Evolutionary conservation across 2,329 filamentous ascomycete species (phyloP).

Genomic region (Xylogone sp.): DNA sequence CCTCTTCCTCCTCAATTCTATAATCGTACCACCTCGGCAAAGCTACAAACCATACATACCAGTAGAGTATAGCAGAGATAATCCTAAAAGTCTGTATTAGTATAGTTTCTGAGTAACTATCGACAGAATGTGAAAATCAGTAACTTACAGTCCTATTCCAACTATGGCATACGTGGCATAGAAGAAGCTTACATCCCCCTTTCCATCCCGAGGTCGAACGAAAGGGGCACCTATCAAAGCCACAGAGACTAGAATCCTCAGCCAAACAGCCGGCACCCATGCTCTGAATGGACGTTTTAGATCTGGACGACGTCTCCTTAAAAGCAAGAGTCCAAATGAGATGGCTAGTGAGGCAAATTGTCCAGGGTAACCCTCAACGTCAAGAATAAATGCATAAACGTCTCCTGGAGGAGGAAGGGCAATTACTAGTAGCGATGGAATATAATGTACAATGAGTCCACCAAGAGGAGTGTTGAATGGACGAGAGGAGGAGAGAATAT

Average conservation of each 20-base stretch:
- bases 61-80: constrained; percentile 57
- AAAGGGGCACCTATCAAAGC: constrained; percentile 32
- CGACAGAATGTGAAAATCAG: background rate
- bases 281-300: constrained; percentile 24
- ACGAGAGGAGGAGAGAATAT: constrained; percentile 25
- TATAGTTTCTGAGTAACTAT: constrained; percentile 1
- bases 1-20: constrained; percentile 56
- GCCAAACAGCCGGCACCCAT: constrained; percentile 27
- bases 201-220: constrained; percentile 34
- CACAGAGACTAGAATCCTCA: constrained; percentile 21
- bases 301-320: constrained; percentile 51
- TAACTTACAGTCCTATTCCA: constrained; percentile 47
- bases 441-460: constrained; percentile 54
- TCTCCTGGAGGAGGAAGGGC: constrained; percentile 43
- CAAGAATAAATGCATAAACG: constrained; percentile 31
- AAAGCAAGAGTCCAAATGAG: constrained; percentile 31
- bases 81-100: constrained; percentile 40
- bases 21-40: constrained; percentile 59
- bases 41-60: constrained; percentile 62
- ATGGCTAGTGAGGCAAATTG: constrained; percentile 39
- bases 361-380: constrained; percentile 34
- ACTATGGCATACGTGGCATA: constrained; percentile 53
- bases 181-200: constrained; percentile 41
- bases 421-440: constrained; percentile 56
- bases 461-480: constrained; percentile 23